Base-by-base conservation (phyloP, 805 yeast genomes). In the Ogataea allantospora region DNA sequence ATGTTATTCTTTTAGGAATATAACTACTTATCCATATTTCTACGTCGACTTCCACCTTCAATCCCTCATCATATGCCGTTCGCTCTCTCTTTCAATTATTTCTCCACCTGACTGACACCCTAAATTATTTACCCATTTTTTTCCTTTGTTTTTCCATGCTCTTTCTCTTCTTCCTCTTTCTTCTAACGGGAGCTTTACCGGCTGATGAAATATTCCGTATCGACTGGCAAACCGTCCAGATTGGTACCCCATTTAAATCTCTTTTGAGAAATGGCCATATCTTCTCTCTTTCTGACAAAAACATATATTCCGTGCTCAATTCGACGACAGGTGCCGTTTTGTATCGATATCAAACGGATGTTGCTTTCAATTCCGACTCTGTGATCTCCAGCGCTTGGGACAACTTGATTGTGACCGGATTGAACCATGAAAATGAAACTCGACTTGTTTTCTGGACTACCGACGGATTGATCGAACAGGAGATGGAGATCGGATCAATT, bases 181-280 rank as follows among this genome's bases (percentile, higher is more conserved):
- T 39, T 7, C 25, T 10, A 44, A 30, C 17, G 24, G 31, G 16
- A 44, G 50, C 25, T 40, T 41, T 51, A 12, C 43, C 51, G 6
- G 58, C 67, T 17, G 82, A 77, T 36, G 80, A 77, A 43, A 78
- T 80, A 0, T 75, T 71, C 51, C 57, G 58, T 12, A 63, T 63
- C 22, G 86, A 80, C 48, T 78, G 82, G 81, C 70, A 75, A 30
- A 54, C 67, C 7, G 63, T 62, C 20, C 69, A 67, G 33, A 55
- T 73, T 19, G 81, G 81, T 1, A 47, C 53, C 6, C 61, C 71
- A 48, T 30, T 38, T 5, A 16, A 25, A 2, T 34, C 55, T 7
- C 20, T 52, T 16, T 27, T 46, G 33, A 33, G 30, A 21, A 38
- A 49, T 13, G 46, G 50, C 5, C 35, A 51, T 14, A 27, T 58